Evolutionary conservation across 805 yeast genomes (phyloP).

Genomic region (Wickerhamiella alocasiicola): DNA sequence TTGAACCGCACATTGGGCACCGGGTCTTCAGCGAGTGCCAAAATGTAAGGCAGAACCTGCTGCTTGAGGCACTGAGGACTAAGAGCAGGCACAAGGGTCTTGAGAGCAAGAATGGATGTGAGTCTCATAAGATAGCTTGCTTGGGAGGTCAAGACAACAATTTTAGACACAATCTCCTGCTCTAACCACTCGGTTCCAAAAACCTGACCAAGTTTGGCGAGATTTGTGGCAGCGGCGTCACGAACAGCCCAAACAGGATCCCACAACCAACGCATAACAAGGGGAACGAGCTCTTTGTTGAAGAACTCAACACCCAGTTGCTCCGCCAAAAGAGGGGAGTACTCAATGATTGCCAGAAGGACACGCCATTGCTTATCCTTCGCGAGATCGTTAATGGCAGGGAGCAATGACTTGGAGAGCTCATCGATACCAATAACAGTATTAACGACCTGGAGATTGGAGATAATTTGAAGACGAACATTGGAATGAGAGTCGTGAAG

Average conservation of each 20-base stretch:
- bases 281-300: constrained; percentile 77
- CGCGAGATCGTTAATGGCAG: constrained; percentile 92
- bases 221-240: constrained; percentile 84
- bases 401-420: constrained; percentile 74
- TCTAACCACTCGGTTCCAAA: constrained; percentile 95
- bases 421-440: constrained; percentile 87
- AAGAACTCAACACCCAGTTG: constrained; percentile 90
- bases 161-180: constrained; percentile 63
- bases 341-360: constrained; percentile 89
- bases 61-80: constrained; percentile 41
- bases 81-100: constrained; percentile 69
- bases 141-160: constrained; percentile 44
- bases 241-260: constrained; percentile 94
- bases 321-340: constrained; percentile 85
- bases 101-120: constrained; percentile 78
- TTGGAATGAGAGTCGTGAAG: constrained; percentile 94
- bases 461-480: constrained; percentile 85
- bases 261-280: constrained; percentile 97
- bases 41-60: constrained; percentile 68
- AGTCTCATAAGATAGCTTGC: constrained; percentile 79
- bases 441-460: constrained; percentile 81
- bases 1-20: constrained; percentile 95
- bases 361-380: constrained; percentile 98
- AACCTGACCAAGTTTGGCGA: constrained; percentile 65
- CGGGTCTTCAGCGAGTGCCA: constrained; percentile 56